Evolutionary conservation across 176 grass and related monocot species (phyloP), one percentile per base, ranked within the genome.

Genomic region (Ensete glaucum): DNA sequence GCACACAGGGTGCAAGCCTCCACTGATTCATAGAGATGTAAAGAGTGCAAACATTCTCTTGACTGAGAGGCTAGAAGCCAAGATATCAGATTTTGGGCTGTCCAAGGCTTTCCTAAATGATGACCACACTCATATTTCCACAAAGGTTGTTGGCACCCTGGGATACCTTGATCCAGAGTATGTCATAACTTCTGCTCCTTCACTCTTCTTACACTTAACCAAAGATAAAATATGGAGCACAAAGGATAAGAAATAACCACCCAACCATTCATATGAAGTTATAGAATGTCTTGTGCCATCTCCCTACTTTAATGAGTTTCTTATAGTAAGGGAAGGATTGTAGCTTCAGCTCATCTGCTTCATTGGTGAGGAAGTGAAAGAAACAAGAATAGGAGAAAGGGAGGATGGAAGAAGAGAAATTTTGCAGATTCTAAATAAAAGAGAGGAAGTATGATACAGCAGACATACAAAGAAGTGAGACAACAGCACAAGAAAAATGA

Each of bases 111-210:
- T 90, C 8, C 4, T 24, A 1, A 15, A 76, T 29, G 72, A 75
- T 2, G 26, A 34, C 9, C n/a, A 11, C 51, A 90, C 67, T 64
- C 84, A 87, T 19, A 48, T 90, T 13, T 84, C 78, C 11, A 90
- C 88, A 12, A 53, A 34, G 14, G 84, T 84, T 0, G 78, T 79
- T 9, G 81, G 84, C 7, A 87, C 84, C 27, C 60, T 78, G 3
- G 85, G 88, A 9, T 90, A 90, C 26, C 65, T 90, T 16, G 88
- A 87, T 56, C 88, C 88, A 19, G 88, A 90, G 27, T 87, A 87
- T 51, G 21, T 54, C 23, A 25, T 16, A 23, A 56, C 10, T 71
- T 26, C 2, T 10, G 8, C 14, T 57, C 15, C 52, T 55, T 50
- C 34, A 53, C 13, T 50, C 49, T 54, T n/a, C 4, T 26, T 24